These are phyloP conservation scores for Drechslerella dactyloides DNA, from an alignment of 2,329 filamentous ascomycete genomes.

Conservation along the genomic window DNA sequence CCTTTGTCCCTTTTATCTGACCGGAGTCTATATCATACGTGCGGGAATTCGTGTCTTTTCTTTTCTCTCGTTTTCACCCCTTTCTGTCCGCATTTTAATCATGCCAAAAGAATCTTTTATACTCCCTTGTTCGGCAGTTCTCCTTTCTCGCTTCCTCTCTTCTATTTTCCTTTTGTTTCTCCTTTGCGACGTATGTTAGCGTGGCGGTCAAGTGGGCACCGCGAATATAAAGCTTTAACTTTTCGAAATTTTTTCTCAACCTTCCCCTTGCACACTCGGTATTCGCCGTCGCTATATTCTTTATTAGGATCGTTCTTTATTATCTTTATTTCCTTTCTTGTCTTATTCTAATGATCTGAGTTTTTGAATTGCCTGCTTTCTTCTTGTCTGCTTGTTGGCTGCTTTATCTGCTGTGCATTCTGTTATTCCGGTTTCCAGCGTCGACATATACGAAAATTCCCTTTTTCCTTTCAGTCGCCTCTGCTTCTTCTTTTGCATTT, in stretches of 20 bases:
- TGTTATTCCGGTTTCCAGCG: slow-evolving; percentile 47
- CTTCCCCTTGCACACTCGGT: slow-evolving; percentile 30
- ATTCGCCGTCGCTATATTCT: slow-evolving; percentile 15
- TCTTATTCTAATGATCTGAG: slow-evolving; percentile 46
- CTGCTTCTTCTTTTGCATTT: slow-evolving; percentile 23
- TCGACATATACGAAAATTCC: slow-evolving; percentile 50
- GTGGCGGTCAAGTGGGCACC: slow-evolving; percentile 48
- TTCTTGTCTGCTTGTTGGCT: slow-evolving; percentile 19
- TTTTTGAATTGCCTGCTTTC: slow-evolving; percentile 29
- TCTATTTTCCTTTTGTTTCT: slow-evolving; percentile 54
- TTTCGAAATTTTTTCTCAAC: slow-evolving; percentile 53
- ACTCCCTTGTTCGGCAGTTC: slow-evolving; percentile 51
- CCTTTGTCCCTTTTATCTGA: slow-evolving; percentile 51
- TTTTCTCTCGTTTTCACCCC: slow-evolving; percentile 33
- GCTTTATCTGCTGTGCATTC: slow-evolving; percentile 19
- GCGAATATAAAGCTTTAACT: slow-evolving; percentile 55
- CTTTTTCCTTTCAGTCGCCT: slow-evolving; percentile 31
- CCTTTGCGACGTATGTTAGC: slow-evolving; percentile 57
- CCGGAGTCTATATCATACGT: slow-evolving; percentile 48
- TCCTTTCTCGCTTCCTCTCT: slow-evolving; percentile 5
- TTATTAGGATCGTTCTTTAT: slow-evolving; percentile 22
- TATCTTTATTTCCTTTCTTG: slow-evolving; percentile 22
- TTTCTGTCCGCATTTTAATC: slow-evolving; percentile 51
- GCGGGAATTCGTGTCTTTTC: slow-evolving; percentile 49
- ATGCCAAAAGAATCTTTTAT: slow-evolving; percentile 51